A percentile compares a stretch with the other conserved stretches of the same genome.
phyloP scores from a whole-genome alignment of 2,329 filamentous ascomycete species.

The Dissoconium aciculare region DNA sequence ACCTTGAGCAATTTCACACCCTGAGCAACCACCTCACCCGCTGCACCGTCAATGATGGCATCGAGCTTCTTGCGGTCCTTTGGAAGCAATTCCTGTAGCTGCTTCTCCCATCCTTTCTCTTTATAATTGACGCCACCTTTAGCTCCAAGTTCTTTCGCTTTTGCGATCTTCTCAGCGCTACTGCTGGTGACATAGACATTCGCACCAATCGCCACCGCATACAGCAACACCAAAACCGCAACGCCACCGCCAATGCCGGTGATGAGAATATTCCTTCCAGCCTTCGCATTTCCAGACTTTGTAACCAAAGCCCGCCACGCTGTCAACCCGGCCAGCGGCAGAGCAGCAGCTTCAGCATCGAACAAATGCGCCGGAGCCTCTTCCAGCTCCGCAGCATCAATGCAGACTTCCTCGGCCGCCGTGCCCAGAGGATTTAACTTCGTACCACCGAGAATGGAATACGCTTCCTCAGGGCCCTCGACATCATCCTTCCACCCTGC shows the following conservation, averaged over 20 bases:
- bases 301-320: constrained; percentile 74
- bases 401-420: constrained; percentile 55
- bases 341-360: constrained; percentile 60
- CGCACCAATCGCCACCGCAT: constrained; percentile 58
- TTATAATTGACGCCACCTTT: constrained; percentile 72
- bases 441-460: constrained; percentile 56
- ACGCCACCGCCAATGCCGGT: constrained; percentile 92
- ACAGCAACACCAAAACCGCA: constrained; percentile 65
- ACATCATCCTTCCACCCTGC: constrained; percentile 60
- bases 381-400: constrained; percentile 61
- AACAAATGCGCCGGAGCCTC: constrained; percentile 57
- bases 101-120: constrained; percentile 65
- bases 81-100: constrained; percentile 48
- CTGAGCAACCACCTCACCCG: constrained; percentile 65
- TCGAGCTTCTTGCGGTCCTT: constrained; percentile 56
- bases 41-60: constrained; percentile 79
- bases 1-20: constrained; percentile 53
- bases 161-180: constrained; percentile 57
- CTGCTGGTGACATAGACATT: constrained; percentile 73
- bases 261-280: constrained; percentile 61
- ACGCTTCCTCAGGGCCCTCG: constrained; percentile 57
- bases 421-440: constrained; percentile 51
- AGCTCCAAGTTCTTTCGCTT: constrained; percentile 58
- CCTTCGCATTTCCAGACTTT: constrained; percentile 52
- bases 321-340: constrained; percentile 75